A percentile compares a stretch with the other conserved stretches of the same genome.
These are phyloP conservation scores for Verticillium klebahnii DNA, from an alignment of 2,329 filamentous ascomycete species.

Conservation along the genomic window DNA sequence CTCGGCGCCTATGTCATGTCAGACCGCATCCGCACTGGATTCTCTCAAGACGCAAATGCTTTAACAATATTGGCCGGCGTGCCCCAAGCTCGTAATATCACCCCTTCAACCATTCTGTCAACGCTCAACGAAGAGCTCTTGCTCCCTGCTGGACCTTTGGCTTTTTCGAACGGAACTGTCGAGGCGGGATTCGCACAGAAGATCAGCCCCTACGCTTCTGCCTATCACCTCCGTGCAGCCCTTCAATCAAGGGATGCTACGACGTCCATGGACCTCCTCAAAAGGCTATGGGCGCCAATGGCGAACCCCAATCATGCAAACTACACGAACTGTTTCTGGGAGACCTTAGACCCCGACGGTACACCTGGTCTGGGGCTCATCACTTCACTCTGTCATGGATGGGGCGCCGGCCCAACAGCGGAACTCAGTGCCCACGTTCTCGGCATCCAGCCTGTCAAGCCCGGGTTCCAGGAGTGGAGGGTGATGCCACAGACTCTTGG, in stretches of 20 bases:
- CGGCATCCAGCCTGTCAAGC: slow-evolving; percentile 14
- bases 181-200: slow-evolving; percentile 12
- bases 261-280: slow-evolving; percentile 11
- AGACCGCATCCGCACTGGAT: slow-evolving; percentile 11
- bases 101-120: slow-evolving; percentile 13
- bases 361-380: slow-evolving; percentile 17
- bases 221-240: slow-evolving; percentile 25
- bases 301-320: slow-evolving; percentile 16
- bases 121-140: slow-evolving; percentile 10
- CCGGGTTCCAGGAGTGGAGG: slow-evolving; percentile 17
- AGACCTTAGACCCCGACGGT: slow-evolving; percentile 18
- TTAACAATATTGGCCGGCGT: slow-evolving; percentile 25
- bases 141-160: slow-evolving; percentile 13
- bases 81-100: slow-evolving; percentile 8
- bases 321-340: slow-evolving; percentile 25
- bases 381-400: slow-evolving; percentile 28
- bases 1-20: slow-evolving; percentile 21
- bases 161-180: slow-evolving; percentile 13
- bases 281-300: slow-evolving; percentile 21
- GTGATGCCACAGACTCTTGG: slow-evolving; percentile 15
- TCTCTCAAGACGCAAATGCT: slow-evolving; percentile 25
- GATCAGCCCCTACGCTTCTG: slow-evolving; percentile 22
- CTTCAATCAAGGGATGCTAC: slow-evolving; percentile 11
- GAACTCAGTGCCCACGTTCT: slow-evolving; percentile 24
- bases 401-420: slow-evolving; percentile 25